Conservation (phyloP, 1,284 basidiomycete species). For the Rhodotorula sp. region DNA sequence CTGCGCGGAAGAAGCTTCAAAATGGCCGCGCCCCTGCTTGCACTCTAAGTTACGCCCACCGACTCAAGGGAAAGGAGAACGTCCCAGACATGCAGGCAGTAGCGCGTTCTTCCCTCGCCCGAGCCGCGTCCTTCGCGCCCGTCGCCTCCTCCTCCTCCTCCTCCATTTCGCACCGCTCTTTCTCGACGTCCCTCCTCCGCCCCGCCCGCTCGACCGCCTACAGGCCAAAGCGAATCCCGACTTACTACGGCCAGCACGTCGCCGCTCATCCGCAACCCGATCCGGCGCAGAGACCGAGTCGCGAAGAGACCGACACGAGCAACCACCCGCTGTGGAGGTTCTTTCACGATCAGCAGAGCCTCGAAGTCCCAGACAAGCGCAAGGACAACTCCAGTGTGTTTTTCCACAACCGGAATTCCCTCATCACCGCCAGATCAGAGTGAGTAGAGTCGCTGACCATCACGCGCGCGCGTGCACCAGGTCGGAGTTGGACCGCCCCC, state of each 20-base stretch:
- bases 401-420: too few species aligned
- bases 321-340: conserved; percentile 44
- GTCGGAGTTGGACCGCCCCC: conserved; percentile 77
- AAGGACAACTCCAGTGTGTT: conserved; percentile 37
- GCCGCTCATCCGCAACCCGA: conserved; percentile 2
- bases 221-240: conserved; percentile 43
- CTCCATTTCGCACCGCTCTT: background rate
- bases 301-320: conserved; percentile 28
- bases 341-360: conserved; percentile 40
- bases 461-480: conserved; percentile 52
- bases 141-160: background rate
- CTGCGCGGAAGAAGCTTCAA: too few species aligned
- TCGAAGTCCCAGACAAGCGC: conserved; percentile 39
- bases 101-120: too few species aligned
- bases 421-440: background rate
- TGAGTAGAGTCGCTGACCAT: background rate
- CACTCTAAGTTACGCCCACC: too few species aligned
- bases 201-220: conserved; percentile 12
- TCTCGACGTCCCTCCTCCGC: background rate
- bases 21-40: too few species aligned
- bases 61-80: too few species aligned
- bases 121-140: background rate
- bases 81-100: background rate
- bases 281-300: conserved; percentile 16
- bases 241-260: conserved; percentile 39